Conservation (phyloP, 2,329 filamentous ascomycete species). For the Hypoxylon sp. region DNA sequence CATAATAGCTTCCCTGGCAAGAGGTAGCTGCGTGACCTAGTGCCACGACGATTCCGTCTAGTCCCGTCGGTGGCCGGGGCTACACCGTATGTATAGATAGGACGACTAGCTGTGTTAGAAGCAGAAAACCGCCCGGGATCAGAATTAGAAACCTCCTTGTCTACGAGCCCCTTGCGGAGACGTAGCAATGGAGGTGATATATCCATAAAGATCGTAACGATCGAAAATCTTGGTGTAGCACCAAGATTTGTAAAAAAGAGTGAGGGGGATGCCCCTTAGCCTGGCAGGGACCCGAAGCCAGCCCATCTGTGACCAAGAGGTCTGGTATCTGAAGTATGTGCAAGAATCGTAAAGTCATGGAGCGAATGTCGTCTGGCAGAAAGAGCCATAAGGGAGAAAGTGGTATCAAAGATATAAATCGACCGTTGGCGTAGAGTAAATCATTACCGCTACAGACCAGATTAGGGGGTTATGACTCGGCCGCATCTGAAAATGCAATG, state of each 20-base stretch:
- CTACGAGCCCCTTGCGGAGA: slow-evolving; percentile 1
- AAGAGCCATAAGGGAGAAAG: slow-evolving; percentile 24
- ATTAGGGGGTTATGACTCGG: slow-evolving; percentile 13
- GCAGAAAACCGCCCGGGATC: background rate
- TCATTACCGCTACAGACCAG: slow-evolving; percentile 29
- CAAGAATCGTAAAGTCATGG: slow-evolving; percentile 43
- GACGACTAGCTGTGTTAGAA: slow-evolving; percentile 8
- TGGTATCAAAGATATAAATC: slow-evolving; percentile 42
- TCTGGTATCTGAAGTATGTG: slow-evolving; percentile 45
- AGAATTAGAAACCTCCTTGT: slow-evolving; percentile 4
- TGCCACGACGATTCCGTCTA: slow-evolving; percentile 10
- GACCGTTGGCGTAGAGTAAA: slow-evolving; percentile 25
- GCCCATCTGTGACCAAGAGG: slow-evolving; percentile 27
- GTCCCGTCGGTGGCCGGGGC: slow-evolving; percentile 1
- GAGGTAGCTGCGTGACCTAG: slow-evolving; percentile 15
- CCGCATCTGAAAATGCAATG: slow-evolving; percentile 3
- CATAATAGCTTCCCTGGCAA: slow-evolving; percentile 9
- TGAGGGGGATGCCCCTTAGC: slow-evolving; percentile 24
- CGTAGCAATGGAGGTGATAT: slow-evolving; percentile 10
- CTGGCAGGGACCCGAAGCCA: slow-evolving; percentile 29
- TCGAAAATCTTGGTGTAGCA: slow-evolving; percentile 13
- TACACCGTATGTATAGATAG: slow-evolving; percentile 5
- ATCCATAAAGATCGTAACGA: no score
- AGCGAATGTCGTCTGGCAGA: slow-evolving; percentile 35
- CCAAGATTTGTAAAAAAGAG: slow-evolving; percentile 24